Base-by-base conservation (phyloP, 768 basidiomycete genomes). In the Favolaschia claudopus region DNA sequence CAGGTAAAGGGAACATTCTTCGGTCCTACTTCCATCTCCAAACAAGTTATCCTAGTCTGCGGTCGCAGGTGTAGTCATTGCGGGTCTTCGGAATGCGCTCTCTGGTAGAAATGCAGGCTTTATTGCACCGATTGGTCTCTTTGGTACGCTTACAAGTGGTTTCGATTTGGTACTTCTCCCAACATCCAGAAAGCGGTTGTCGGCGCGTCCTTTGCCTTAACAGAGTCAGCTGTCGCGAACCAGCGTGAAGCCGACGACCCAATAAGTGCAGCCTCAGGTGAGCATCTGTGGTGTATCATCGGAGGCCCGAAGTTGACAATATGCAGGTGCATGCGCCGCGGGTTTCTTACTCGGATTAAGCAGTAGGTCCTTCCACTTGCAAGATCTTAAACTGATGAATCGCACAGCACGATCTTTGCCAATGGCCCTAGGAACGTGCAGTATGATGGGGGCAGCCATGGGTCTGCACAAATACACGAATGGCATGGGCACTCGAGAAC, bases 291-390 rank as follows among this genome's bases (percentile, higher is more conserved):
- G n/a, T n/a, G n/a, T n/a, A n/a, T n/a, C n/a, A n/a, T n/a, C n/a
- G n/a, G n/a, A n/a, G n/a, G n/a, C n/a, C n/a, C n/a, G n/a, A n/a
- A n/a, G n/a, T n/a, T n/a, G n/a, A n/a, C n/a, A n/a, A n/a, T n/a
- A n/a, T 38, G 25, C 19, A 61, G 60, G 92, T 52, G 95, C 91
- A 54, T 96, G 95, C 77, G 95, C 95, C 44, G 95, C 95, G 48
- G 95, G 95, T 42, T 94, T 96, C 76, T 76, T 96, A 62, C 93
- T 93, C 28, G 95, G 95, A 50, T 75, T 96, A 55, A 84, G 92
- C 79, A 83, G 93, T 94, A 67, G 36, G 84, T 76, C 12, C 22
- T 38, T 4, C 22, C 29, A 24, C 47, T 31, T 40, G 19, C 12
- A 12, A 31, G 20, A 17, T n/a, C 14, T 32, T 17, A 33, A 13